A percentile compares a stretch with the other conserved stretches of the same genome.
phyloP scores from a whole-genome alignment of 192 early-diverging fungal species.

The Haplosporangium gracile region DNA sequence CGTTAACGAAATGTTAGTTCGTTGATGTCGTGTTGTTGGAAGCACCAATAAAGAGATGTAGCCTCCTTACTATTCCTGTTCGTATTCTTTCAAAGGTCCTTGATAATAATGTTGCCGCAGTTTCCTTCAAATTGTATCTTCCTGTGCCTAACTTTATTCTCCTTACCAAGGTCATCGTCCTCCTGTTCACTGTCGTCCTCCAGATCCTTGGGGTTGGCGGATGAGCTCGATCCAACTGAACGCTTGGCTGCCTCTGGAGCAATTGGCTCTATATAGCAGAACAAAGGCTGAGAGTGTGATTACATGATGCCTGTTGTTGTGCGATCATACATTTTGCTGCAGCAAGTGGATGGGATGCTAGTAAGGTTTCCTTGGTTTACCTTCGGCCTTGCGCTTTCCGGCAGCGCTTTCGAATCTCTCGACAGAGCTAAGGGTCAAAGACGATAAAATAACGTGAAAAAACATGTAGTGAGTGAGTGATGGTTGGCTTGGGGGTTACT shows the following conservation, averaged over 20 bases:
- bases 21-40: too few relatives aligned
- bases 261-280: constrained; percentile 31
- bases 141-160: neutral
- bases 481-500: too few relatives aligned
- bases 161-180: constrained; percentile 52
- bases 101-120: too few relatives aligned
- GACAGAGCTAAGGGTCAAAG: neutral
- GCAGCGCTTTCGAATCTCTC: constrained; percentile 8
- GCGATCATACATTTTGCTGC: neutral
- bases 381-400: constrained; percentile 48
- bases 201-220: constrained; percentile 15
- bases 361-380: neutral
- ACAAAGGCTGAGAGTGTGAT: neutral
- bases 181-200: constrained; percentile 51
- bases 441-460: neutral
- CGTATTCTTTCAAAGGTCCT: too few relatives aligned
- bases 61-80: too few relatives aligned
- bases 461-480: neutral
- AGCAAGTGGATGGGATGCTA: neutral
- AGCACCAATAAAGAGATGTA: too few relatives aligned
- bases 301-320: neutral
- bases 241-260: constrained; percentile 27
- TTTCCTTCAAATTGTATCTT: neutral
- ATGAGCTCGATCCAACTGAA: constrained; percentile 35
- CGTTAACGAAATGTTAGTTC: too few relatives aligned